These are phyloP conservation scores for Nitzschia sp. DNA, from an alignment of 108 stramenopile genomes.

Conservation along the genomic window DNA sequence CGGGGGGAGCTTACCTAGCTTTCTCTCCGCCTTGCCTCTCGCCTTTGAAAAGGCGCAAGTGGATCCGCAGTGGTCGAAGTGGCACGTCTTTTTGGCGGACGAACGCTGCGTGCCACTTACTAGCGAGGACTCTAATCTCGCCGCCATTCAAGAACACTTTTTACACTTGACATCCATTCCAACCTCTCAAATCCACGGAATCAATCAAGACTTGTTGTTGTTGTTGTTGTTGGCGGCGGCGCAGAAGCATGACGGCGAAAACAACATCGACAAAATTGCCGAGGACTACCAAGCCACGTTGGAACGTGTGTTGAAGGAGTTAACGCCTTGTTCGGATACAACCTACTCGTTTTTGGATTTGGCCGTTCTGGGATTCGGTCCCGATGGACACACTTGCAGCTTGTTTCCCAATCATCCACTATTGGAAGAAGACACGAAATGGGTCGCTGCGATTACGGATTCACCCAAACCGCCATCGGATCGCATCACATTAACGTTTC, in stretches of 20 bases:
- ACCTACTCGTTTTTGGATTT: conserved; percentile 63
- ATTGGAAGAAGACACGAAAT: conserved; percentile 46
- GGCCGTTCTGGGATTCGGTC: conserved; percentile 93
- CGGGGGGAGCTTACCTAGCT: conserved; percentile 88
- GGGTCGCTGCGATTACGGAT: conserved; percentile 87
- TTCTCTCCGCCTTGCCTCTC: conserved; percentile 49
- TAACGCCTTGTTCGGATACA: conserved; percentile 20
- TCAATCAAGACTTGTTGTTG: conserved; percentile 56
- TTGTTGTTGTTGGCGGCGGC: no score
- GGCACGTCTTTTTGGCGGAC: conserved; percentile 92
- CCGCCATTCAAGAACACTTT: conserved; percentile 52
- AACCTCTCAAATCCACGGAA: conserved; percentile 63
- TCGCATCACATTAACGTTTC: conserved; percentile 92
- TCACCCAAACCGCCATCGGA: conserved; percentile 94
- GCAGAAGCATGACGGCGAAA: not conserved
- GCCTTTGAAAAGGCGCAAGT: conserved; percentile 27
- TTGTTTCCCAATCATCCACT: conserved; percentile 91
- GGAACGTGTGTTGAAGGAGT: not conserved
- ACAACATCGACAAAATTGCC: not conserved
- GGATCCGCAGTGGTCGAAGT: conserved; percentile 66
- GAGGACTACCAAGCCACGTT: conserved; percentile 1
- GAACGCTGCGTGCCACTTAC: conserved; percentile 88
- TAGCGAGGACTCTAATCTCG: conserved; percentile 84
- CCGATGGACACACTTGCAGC: conserved; percentile 96
- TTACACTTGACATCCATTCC: conserved; percentile 55